These are phyloP conservation scores for Chaetomium strumarium DNA, from an alignment of 2,329 filamentous ascomycete genomes.

Conservation along the genomic window DNA sequence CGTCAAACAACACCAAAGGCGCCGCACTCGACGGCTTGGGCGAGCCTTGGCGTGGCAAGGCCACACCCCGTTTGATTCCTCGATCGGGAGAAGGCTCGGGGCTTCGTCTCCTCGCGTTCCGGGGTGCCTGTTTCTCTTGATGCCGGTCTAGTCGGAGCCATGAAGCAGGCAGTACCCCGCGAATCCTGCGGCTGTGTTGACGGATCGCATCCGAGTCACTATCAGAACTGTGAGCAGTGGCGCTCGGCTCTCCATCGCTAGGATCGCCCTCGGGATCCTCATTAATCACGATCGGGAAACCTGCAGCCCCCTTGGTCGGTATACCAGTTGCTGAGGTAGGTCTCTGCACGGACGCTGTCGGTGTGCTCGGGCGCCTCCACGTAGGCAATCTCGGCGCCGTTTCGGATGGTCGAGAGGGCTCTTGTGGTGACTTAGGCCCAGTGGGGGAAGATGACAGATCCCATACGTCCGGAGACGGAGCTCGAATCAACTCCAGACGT, in stretches of 20 bases:
- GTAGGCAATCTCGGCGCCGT: conserved; percentile 3
- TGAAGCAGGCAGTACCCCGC: conserved; percentile 60
- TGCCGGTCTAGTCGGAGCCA: conserved; percentile 57
- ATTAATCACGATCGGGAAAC: conserved; percentile 13
- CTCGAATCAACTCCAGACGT: conserved; percentile 2
- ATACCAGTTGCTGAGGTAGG: not conserved
- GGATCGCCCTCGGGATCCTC: conserved; percentile 16
- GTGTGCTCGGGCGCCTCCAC: not conserved
- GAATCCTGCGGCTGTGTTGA: conserved; percentile 42
- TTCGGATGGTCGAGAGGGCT: conserved; percentile 11
- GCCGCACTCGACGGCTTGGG: conserved; percentile 27
- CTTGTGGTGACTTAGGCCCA: not conserved
- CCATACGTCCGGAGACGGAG: conserved; percentile 14
- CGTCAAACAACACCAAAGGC: conserved; percentile 40
- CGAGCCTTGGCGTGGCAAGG: conserved; percentile 37
- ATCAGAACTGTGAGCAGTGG: conserved; percentile 27
- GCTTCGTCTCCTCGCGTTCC: conserved; percentile 28
- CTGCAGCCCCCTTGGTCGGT: not conserved
- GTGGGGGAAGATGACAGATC: conserved; percentile 20
- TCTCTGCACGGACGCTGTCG: not conserved
- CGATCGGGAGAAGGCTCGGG: conserved; percentile 34
- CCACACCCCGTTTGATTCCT: conserved; percentile 43
- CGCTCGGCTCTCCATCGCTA: conserved; percentile 20
- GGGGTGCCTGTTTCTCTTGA: conserved; percentile 29
- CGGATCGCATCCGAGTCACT: conserved; percentile 39